Evolutionary conservation across 1,284 basidiomycete genomes (phyloP), one percentile per base, ranked within the genome.

Genomic region (Tilletia walkeri): DNA sequence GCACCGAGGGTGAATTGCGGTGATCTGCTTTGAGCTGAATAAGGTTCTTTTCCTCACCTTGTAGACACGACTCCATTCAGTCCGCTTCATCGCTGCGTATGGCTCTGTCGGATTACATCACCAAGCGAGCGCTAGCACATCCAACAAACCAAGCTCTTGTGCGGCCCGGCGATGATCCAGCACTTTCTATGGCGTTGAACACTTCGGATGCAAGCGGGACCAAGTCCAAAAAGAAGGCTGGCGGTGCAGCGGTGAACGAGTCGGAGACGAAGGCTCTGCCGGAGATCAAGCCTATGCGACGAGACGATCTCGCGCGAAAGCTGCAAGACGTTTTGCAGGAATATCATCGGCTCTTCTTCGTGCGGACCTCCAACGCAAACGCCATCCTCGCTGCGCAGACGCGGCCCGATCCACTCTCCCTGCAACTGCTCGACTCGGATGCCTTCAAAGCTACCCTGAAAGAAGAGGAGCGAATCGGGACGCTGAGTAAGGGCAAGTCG

Each of bases 211-310:
- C 10, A n/a, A 24, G 18, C 20, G 50, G 50, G 18, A 53, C 16
- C 12, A n/a, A 18, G 20, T 9, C 50, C 10, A 53, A 53, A 18
- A 53, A 53, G 50, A 9, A 53, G 50, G 50, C 16, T 6, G 50
- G 20, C 50, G 16, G 18, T n/a, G 50, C 50, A n/a, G 50, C 50
- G 50, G 50, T 18, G 50, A 24, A 9, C 10, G 20, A 10, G 50
- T 7, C 50, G 2, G 50, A 53, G 50, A 53, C 7, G 50, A 18
- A 53, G 50, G 16, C n/a, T 7, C 6, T 53, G 50, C 18, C 18
- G 50, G 18, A 53, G 50, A 53, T 53, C 50, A 53, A 53, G 4
- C 50, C 50, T 10, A 53, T 53, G 50, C 50, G 50, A 18, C 50
- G 50, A 4, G 50, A 53, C 50, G 50, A 53, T 18, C 50, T 53